Evolutionary conservation across 192 early-diverging fungal genomes (phyloP).

Genomic region (Entomortierella beljakovae): DNA sequence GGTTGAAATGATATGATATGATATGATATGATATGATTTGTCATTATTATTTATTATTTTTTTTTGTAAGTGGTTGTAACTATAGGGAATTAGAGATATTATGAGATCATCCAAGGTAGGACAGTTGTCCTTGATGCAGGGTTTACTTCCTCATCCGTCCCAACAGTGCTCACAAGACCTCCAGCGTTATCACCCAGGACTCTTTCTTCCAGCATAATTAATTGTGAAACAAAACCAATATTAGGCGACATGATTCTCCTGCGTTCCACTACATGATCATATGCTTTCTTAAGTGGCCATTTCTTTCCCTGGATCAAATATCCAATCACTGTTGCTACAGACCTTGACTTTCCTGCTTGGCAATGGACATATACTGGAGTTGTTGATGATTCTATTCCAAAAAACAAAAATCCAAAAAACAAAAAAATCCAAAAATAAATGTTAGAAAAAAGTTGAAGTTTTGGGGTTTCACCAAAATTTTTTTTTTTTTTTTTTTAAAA

Average conservation of each 20-base stretch:
- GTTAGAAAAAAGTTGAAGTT: background rate
- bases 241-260: conserved; percentile 79
- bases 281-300: conserved; percentile 74
- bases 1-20: too few species aligned
- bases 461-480: background rate
- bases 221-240: conserved; percentile 79
- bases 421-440: conserved; percentile 7
- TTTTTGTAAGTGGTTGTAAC: background rate
- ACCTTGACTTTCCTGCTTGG: conserved; percentile 79
- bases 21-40: too few species aligned
- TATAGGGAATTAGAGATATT: background rate
- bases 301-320: conserved; percentile 70
- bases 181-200: conserved; percentile 58
- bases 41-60: conserved; percentile 4
- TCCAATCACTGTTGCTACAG: conserved; percentile 74
- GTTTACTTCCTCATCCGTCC: conserved; percentile 8
- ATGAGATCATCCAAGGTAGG: conserved; percentile 31
- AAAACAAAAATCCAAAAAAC: conserved; percentile 18
- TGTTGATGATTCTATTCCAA: conserved; percentile 40
- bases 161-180: conserved; percentile 23
- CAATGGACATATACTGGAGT: conserved; percentile 79
- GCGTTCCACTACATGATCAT: conserved; percentile 72
- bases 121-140: conserved; percentile 20
- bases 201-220: conserved; percentile 74
- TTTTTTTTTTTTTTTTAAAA: background rate